Percentiles rank a stretch among this genome's conserved stretches.
phyloP scores from a whole-genome alignment of 805 yeast genomes.

The Clavispora carvajalis region DNA sequence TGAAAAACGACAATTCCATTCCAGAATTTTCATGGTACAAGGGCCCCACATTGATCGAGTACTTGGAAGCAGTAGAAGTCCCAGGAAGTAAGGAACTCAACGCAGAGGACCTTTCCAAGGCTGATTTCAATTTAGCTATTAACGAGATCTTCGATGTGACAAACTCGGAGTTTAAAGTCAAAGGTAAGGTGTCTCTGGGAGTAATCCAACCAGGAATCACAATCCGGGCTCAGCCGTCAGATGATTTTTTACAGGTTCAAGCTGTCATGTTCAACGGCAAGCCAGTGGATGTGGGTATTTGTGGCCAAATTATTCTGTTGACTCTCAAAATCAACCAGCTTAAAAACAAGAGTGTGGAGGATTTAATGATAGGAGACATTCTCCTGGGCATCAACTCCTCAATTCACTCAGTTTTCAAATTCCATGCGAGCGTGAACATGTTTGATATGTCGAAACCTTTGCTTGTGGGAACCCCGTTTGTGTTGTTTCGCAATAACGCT shows the following conservation, averaged over 20 bases:
- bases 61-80: slow-evolving; percentile 29
- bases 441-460: slow-evolving; percentile 59
- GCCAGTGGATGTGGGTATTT: slow-evolving; percentile 47
- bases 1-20: slow-evolving; percentile 28
- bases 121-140: slow-evolving; percentile 53
- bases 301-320: slow-evolving; percentile 57
- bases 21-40: slow-evolving; percentile 43
- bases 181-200: slow-evolving; percentile 69
- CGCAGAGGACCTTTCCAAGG: slow-evolving; percentile 10
- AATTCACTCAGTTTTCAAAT: slow-evolving; percentile 22
- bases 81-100: neutral
- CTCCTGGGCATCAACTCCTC: slow-evolving; percentile 22
- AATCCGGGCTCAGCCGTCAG: slow-evolving; percentile 50
- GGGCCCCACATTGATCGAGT: slow-evolving; percentile 39
- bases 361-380: slow-evolving; percentile 59
- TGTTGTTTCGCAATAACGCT: slow-evolving; percentile 70
- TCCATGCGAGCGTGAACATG: slow-evolving; percentile 25
- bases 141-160: slow-evolving; percentile 54
- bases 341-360: slow-evolving; percentile 46
- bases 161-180: slow-evolving; percentile 45
- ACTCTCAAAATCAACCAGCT: slow-evolving; percentile 43
- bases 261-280: slow-evolving; percentile 25
- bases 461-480: slow-evolving; percentile 72
- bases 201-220: slow-evolving; percentile 67
- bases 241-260: slow-evolving; percentile 40